Percentiles rank a stretch among this genome's conserved stretches.
phyloP scores from a whole-genome alignment of 495 filamentous ascomycete species.

The Zalerion maritima region DNA sequence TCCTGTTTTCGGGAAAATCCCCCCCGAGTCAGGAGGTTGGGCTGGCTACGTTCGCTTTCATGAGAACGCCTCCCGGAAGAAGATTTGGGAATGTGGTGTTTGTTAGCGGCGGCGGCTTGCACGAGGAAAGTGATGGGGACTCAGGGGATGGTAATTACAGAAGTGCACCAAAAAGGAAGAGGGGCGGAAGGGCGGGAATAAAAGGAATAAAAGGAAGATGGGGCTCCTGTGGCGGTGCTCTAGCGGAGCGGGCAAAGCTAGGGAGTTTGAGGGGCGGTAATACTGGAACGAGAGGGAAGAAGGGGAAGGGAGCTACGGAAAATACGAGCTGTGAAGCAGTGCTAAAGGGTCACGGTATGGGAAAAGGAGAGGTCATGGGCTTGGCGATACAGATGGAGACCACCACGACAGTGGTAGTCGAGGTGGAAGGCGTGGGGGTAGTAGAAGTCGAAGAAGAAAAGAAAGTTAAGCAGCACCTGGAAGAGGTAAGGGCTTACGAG shows the following conservation, averaged over 20 bases:
- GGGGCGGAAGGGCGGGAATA: slow-evolving; percentile 10
- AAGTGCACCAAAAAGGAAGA: slow-evolving; percentile 4
- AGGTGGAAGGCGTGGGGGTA: slow-evolving; percentile 8
- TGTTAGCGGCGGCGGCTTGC: slow-evolving; percentile 24
- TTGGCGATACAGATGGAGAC: slow-evolving; percentile 30
- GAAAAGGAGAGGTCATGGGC: slow-evolving; percentile 11
- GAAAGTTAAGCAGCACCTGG: background rate
- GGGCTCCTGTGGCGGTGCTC: slow-evolving; percentile 4
- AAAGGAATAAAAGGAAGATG: slow-evolving; percentile 6
- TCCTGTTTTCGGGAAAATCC: slow-evolving; percentile 29
- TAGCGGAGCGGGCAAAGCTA: slow-evolving; percentile 6
- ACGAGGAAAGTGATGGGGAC: too few species aligned
- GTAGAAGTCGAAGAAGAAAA: background rate
- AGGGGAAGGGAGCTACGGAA: too few species aligned
- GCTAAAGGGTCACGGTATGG: slow-evolving; percentile 16
- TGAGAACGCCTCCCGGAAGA: slow-evolving; percentile 25
- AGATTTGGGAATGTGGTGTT: slow-evolving; percentile 29
- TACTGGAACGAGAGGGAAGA: slow-evolving; percentile 13
- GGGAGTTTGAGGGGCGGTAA: slow-evolving; percentile 5
- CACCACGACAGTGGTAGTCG: slow-evolving; percentile 25
- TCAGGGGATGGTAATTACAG: too few species aligned
- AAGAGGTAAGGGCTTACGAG: too few species aligned
- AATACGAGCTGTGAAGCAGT: too few species aligned
- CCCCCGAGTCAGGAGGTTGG: slow-evolving; percentile 25
- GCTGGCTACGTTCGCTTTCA: slow-evolving; percentile 32